A percentile compares a stretch with the other conserved stretches of the same genome.
Evolutionary conservation across 140 eudicot genomes (phyloP).

Genomic region (Senecio squalidus): DNA sequence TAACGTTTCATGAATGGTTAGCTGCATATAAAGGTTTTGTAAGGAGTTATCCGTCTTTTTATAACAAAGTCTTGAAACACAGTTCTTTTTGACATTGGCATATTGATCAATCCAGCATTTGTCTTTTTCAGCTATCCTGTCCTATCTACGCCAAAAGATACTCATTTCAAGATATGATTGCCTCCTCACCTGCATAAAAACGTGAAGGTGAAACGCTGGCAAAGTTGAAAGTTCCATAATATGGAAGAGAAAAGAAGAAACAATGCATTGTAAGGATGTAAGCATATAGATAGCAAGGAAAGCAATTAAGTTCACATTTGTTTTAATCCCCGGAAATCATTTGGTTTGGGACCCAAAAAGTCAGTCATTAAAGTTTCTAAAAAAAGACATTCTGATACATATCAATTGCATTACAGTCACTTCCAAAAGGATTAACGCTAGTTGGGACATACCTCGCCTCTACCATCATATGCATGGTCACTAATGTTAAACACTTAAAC

Average conservation of each 20-base stretch:
- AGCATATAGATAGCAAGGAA: neutral
- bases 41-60: neutral
- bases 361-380: too few relatives aligned
- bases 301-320: too few relatives aligned
- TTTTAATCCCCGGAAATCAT: too few relatives aligned
- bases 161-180: slow-evolving; percentile 55
- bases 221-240: too few relatives aligned
- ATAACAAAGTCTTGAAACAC: neutral
- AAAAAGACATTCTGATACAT: too few relatives aligned
- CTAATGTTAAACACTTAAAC: too few relatives aligned
- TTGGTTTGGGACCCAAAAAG: too few relatives aligned
- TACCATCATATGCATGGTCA: slow-evolving; percentile 20
- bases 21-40: neutral
- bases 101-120: slow-evolving; percentile 66
- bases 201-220: neutral
- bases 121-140: slow-evolving; percentile 42
- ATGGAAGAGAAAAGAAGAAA: too few relatives aligned
- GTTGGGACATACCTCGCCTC: slow-evolving; percentile 43
- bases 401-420: too few relatives aligned
- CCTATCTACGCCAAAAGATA: slow-evolving; percentile 53
- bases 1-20: slow-evolving; percentile 9
- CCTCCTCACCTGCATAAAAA: slow-evolving; percentile 41
- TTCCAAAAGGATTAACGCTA: neutral
- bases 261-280: too few relatives aligned
- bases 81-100: slow-evolving; percentile 11